Evolutionary conservation across 2,329 filamentous ascomycete species (phyloP), one percentile per base, ranked within the genome.

Genomic region (Claviceps pazoutovae): DNA sequence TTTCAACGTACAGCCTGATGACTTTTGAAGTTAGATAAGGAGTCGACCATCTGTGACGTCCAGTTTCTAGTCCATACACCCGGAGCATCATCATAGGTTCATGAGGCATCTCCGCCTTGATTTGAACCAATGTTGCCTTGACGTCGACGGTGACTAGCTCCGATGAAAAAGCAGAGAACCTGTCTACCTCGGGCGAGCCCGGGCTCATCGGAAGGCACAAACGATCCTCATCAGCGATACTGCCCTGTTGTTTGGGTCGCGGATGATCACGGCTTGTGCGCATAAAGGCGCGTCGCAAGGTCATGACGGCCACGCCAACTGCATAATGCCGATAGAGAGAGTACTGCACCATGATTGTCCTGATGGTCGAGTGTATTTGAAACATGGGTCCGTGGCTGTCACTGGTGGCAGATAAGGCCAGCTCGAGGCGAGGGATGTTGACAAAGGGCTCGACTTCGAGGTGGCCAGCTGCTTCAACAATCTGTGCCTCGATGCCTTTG

Each of bases 321-420:
- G 90, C 85, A 62, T 96, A 98, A 63, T 95, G 90, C 3, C 90
- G 84, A 65, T 94, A 95, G 0, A 98, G 76, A 0, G 94, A 98
- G 63, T 97, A 97, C 49, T 94, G 85, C 7, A 95, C 62, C 55
- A 87, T 80, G 2, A 98, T 69, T 5, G 86, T 88, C 58, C 85
- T 84, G 19, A 93, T 77, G 50, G 86, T 80, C 0, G 88, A 86
- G 58, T 94, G 88, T 44, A 97, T 69, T 62, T 97, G 88, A 61
- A 96, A 87, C 5, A 95, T 75, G 0, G 89, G 86, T 0, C 90
- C 91, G 61, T 95, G 87, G 34, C 80, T 80, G 65, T 98, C 93
- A 57, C 87, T 94, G 4, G 82, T 75, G 0, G 93, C 94, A 30
- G 84, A 88, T 52, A 97, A 78, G 1, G 87, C 84, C 30, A 96